phyloP scores from a whole-genome alignment of 2,329 filamentous ascomycete species.

The Dactylellina leptospora region DNA sequence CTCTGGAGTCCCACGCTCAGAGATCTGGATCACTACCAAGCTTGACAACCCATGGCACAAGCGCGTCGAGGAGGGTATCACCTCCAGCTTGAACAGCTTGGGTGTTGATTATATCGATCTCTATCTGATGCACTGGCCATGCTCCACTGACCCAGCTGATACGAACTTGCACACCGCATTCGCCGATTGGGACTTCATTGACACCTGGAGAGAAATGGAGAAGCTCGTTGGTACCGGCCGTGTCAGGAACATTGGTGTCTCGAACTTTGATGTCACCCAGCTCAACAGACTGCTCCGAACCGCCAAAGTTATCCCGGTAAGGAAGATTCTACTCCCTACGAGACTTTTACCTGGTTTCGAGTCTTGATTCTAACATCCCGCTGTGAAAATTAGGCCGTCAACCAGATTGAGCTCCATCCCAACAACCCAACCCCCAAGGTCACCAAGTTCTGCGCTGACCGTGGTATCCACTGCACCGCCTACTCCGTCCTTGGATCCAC shows the following conservation, averaged over 20 bases:
- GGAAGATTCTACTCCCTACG: background rate
- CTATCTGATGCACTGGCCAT: constrained; percentile 75
- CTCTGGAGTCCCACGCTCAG: constrained; percentile 70
- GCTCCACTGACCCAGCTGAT: constrained; percentile 70
- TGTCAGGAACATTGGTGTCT: constrained; percentile 82
- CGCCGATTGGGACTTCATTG: constrained; percentile 80
- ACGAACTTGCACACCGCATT: constrained; percentile 69
- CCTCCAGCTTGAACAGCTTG: constrained; percentile 59
- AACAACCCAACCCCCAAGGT: constrained; percentile 83
- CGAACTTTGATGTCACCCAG: constrained; percentile 84
- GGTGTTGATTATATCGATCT: constrained; percentile 56
- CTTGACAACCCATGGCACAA: constrained; percentile 82
- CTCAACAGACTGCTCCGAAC: constrained; percentile 76
- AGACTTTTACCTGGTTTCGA: background rate
- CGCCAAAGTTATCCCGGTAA: constrained; percentile 67
- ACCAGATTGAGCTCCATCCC: constrained; percentile 84
- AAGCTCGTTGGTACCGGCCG: constrained; percentile 74
- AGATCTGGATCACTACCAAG: constrained; percentile 81
- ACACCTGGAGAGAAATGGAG: constrained; percentile 79
- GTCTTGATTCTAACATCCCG: constrained; percentile 60
- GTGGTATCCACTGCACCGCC: constrained; percentile 77
- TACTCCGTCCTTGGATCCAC: constrained; percentile 75
- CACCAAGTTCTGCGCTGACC: constrained; percentile 74
- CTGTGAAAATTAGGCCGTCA: constrained; percentile 67
- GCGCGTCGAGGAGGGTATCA: constrained; percentile 70